Evolutionary conservation across 2,329 filamentous ascomycete species (phyloP).

Genomic region (Apiospora kogelbergensis): DNA sequence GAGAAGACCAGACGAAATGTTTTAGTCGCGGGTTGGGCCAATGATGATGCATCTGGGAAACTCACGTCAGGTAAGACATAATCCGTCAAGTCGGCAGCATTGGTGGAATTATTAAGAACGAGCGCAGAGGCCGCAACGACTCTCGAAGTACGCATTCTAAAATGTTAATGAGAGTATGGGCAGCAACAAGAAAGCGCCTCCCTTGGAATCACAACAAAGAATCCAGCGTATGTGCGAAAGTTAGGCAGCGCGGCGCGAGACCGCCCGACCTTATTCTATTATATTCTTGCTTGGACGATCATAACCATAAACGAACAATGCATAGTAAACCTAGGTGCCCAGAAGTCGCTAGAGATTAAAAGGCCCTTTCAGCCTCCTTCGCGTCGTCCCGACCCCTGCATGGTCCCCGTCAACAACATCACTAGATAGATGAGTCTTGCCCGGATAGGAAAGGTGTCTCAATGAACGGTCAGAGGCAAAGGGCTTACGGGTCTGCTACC

Average conservation of each 20-base stretch:
- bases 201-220: background rate
- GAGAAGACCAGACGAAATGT: conserved; percentile 13
- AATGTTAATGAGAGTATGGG: background rate
- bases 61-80: conserved; percentile 26
- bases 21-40: background rate
- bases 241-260: background rate
- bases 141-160: background rate
- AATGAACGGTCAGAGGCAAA: background rate
- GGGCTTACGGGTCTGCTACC: background rate
- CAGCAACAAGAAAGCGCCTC: background rate
- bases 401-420: background rate
- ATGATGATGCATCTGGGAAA: conserved; percentile 8
- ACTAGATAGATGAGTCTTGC: background rate
- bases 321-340: background rate
- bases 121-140: background rate
- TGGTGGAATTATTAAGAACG: background rate
- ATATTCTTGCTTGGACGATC: background rate
- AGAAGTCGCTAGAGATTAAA: background rate
- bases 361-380: background rate
- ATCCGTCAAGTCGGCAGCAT: conserved; percentile 18
- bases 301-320: background rate
- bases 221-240: background rate
- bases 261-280: background rate
- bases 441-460: background rate
- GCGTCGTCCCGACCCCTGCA: background rate